A percentile compares a stretch with the other conserved stretches of the same genome.
phyloP scores from a whole-genome alignment of 192 early-diverging fungal genomes.

The Entomortierella beljakovae region DNA sequence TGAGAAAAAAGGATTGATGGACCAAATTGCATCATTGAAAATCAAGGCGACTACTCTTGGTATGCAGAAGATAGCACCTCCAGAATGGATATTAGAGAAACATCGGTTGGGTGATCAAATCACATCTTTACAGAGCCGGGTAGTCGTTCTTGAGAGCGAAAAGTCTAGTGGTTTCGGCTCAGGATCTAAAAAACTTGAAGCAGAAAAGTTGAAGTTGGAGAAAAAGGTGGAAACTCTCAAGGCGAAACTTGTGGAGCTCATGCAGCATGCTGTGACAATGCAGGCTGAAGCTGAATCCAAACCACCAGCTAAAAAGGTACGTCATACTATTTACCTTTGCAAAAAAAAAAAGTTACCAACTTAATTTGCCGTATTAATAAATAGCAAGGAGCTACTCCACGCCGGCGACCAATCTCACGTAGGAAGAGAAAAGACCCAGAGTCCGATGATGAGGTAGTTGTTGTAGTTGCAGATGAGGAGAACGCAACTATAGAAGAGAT shows the following conservation, averaged over 20 bases:
- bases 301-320: conserved; percentile 11
- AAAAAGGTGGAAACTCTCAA: conserved; percentile 27
- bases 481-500: not conserved
- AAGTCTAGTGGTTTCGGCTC: not conserved
- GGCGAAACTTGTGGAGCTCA: conserved; percentile 29
- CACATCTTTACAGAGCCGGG: conserved; percentile 21
- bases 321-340: not conserved
- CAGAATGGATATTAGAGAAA: conserved; percentile 46
- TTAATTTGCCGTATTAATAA: too few species aligned
- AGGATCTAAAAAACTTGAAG: conserved; percentile 10
- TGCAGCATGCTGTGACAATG: conserved; percentile 18
- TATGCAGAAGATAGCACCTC: conserved; percentile 29
- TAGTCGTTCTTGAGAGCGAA: conserved; percentile 30
- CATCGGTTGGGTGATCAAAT: conserved; percentile 25
- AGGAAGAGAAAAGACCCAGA: not conserved
- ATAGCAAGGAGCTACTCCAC: not conserved
- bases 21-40: conserved; percentile 49
- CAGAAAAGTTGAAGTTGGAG: conserved; percentile 20
- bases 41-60: conserved; percentile 28
- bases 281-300: conserved; percentile 6
- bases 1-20: conserved; percentile 36
- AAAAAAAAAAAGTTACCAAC: too few species aligned
- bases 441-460: not conserved
- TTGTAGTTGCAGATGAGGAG: not conserved
- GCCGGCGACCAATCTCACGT: not conserved